Percentiles rank a stretch among this genome's conserved stretches.
Evolutionary conservation across 805 yeast genomes (phyloP).

Genomic region (Brettanomyces sp.): DNA sequence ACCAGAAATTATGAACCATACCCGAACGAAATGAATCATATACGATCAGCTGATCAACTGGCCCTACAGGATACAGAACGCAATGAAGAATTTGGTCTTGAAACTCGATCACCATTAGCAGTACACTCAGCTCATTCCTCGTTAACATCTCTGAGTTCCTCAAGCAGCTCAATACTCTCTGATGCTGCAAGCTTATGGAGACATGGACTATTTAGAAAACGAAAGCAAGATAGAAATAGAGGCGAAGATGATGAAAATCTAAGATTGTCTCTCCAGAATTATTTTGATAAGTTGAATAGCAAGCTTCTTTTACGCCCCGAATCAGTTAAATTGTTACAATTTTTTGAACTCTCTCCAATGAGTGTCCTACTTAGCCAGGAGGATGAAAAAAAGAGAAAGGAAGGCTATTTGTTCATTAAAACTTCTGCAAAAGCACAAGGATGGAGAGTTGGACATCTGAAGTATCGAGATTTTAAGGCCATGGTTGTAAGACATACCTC

Average conservation of each 20-base stretch:
- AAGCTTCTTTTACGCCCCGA: constrained; percentile 66
- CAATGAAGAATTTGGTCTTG: background rate
- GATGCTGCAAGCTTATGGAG: background rate
- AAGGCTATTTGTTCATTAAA: constrained; percentile 73
- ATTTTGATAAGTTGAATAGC: constrained; percentile 52
- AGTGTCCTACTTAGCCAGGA: constrained; percentile 79
- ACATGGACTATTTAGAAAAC: constrained; percentile 6
- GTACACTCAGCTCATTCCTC: background rate
- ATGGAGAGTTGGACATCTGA: constrained; percentile 90
- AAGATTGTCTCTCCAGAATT: constrained; percentile 47
- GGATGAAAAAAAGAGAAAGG: constrained; percentile 74
- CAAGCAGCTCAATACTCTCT: constrained; percentile 4
- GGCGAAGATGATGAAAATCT: background rate
- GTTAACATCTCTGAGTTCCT: background rate
- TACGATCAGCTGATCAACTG: background rate
- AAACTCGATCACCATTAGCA: background rate
- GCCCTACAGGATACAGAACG: background rate
- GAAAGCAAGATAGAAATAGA: background rate
- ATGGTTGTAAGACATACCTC: constrained; percentile 87
- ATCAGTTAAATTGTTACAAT: constrained; percentile 73
- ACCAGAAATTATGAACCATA: background rate
- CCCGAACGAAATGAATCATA: background rate
- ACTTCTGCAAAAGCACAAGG: constrained; percentile 85
- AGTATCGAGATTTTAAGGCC: constrained; percentile 65
- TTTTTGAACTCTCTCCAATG: constrained; percentile 83